A percentile compares a stretch with the other conserved stretches of the same genome.
These are phyloP conservation scores for Deakozyma indianensis DNA, from an alignment of 805 yeast species.

Conservation along the genomic window DNA sequence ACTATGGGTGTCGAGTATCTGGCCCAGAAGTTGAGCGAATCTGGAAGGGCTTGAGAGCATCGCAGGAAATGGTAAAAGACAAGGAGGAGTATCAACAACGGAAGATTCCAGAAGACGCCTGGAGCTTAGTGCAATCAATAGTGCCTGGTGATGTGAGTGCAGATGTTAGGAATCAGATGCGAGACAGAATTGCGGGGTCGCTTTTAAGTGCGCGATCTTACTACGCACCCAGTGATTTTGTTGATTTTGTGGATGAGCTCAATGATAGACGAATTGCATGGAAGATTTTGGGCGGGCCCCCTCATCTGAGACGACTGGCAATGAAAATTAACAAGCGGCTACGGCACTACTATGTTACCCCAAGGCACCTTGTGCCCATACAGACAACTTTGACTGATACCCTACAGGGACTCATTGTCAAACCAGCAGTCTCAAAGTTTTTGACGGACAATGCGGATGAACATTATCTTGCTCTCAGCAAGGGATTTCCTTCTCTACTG, in stretches of 20 bases:
- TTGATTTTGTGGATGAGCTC: neutral
- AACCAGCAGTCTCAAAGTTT: neutral
- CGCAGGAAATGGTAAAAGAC: neutral
- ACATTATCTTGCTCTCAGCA: neutral
- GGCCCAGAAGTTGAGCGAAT: neutral
- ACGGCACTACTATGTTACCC: neutral
- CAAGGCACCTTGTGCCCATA: neutral
- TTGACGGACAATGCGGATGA: neutral
- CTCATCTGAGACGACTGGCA: neutral
- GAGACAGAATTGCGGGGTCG: too few species aligned
- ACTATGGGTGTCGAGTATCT: neutral
- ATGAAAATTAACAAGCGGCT: neutral
- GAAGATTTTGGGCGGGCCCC: neutral
- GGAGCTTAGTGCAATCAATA: too few species aligned
- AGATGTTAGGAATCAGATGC: too few species aligned
- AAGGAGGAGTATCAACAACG: too few species aligned
- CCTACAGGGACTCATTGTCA: neutral
- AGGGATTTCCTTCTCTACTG: neutral
- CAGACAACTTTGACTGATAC: neutral
- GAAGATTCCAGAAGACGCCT: too few species aligned
- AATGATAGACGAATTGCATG: neutral
- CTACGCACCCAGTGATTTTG: neutral
- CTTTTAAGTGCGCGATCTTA: too few species aligned
- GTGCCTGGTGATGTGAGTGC: too few species aligned
- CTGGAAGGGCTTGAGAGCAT: neutral